Conservation (phyloP, 129 eudicot species). For the Lactuca saligna region DNA sequence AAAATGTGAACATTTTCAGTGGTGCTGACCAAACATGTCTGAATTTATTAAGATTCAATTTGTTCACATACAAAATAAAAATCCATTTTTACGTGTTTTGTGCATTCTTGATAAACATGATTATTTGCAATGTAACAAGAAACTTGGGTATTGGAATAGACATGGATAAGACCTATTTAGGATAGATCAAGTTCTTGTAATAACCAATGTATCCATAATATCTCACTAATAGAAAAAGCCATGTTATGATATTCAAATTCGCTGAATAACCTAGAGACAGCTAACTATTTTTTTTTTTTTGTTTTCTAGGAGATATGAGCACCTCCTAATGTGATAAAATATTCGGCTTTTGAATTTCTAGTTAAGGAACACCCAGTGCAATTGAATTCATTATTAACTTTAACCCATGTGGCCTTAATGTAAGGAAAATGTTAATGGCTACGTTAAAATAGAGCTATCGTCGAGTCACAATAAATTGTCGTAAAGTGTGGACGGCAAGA, state of each 20-base stretch:
- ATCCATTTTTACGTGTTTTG: background rate
- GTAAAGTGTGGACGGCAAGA: background rate
- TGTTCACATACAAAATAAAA: background rate
- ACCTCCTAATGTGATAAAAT: background rate
- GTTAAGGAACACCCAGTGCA: background rate
- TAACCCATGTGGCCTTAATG: background rate
- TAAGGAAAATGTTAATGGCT: background rate
- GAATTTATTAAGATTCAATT: background rate
- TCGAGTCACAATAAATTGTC: background rate
- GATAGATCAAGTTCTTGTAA: background rate
- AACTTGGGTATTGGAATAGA: background rate
- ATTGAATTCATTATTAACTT: background rate
- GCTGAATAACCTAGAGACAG: background rate
- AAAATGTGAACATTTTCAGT: background rate
- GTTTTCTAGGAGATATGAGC: background rate
- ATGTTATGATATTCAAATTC: background rate
- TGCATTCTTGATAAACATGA: background rate
- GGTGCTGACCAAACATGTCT: background rate
- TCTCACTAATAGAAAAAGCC: background rate
- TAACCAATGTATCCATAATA: background rate
- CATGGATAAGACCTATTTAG: background rate
- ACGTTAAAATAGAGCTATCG: background rate
- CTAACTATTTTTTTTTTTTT: background rate
- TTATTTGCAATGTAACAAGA: background rate
- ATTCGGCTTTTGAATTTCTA: background rate